Conservation (phyloP, 78 protist species). For the Dictyostelium firmibasis region DNA sequence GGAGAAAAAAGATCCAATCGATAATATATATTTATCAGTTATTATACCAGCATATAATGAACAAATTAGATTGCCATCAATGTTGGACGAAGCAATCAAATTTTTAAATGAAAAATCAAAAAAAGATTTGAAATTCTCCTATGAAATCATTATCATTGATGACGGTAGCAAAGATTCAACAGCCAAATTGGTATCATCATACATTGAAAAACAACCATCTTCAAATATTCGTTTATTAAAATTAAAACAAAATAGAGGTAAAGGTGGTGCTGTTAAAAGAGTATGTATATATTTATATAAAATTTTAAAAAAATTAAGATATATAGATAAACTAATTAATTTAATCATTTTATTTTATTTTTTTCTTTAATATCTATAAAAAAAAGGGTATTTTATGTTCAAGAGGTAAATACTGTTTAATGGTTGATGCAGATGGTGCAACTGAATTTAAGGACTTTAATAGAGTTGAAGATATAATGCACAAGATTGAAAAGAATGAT, state of each 20-base stretch:
- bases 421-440: slow-evolving; percentile 91
- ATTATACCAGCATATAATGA: slow-evolving; percentile 90
- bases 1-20: not conserved
- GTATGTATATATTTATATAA: no score
- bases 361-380: not conserved
- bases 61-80: slow-evolving; percentile 62
- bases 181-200: not conserved
- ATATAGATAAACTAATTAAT: no score
- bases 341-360: no score
- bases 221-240: slow-evolving; percentile 64
- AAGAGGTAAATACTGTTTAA: slow-evolving; percentile 75
- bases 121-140: slow-evolving; percentile 37
- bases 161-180: slow-evolving; percentile 88
- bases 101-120: slow-evolving; percentile 25
- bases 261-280: slow-evolving; percentile 89
- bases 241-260: slow-evolving; percentile 78
- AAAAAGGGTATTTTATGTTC: slow-evolving; percentile 66
- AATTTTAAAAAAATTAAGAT: no score
- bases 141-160: slow-evolving; percentile 87
- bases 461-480: slow-evolving; percentile 57
- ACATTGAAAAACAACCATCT: not conserved
- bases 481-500: slow-evolving; percentile 24
- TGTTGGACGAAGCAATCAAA: slow-evolving; percentile 58
- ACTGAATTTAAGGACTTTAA: slow-evolving; percentile 71
- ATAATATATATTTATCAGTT: slow-evolving; percentile 38